Base-by-base conservation (phyloP, 805 yeast genomes). In the Geotrichum ghanense region DNA sequence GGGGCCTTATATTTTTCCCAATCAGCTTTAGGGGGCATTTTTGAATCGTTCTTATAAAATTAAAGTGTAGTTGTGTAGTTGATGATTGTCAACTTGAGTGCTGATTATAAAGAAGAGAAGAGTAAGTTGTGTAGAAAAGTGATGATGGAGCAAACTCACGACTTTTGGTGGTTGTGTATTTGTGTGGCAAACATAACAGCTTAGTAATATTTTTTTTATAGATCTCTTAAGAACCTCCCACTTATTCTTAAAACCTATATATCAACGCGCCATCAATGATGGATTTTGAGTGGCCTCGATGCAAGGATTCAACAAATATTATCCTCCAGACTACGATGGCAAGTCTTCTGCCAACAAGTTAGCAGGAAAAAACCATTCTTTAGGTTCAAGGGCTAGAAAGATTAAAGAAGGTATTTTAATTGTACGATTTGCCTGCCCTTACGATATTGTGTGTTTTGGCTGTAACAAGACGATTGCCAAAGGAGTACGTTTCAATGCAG, bases 1-100 rank as follows among this genome's bases (percentile, higher is more conserved):
- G 95, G 95, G 45, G 92, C 83, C 63, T 80, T 82, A 68, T 86
- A 87, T 65, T 92, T 92, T 63, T 94, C 99, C 99, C 99, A 92
- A 66, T 92, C 95, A 48, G 88, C 92, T 72, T 88, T 92, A 56
- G 97, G 95, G 51, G 97, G 89, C 97, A 89, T 89, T 53, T 10
- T 35, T 16, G n/a, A n/a, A n/a, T n/a, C n/a, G n/a, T n/a, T n/a
- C n/a, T n/a, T n/a, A n/a, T n/a, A n/a, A n/a, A n/a, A 35, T 35
- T 20, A 35, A 35, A 9, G 7, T 9, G 17, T 35, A 10, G 10
- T 16, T 20, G 17, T 10, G 16, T 9, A 9, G 22, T 16, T 9
- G 7, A 35, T 16, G 41, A 10, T 10, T 16, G 22, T 9, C 9
- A 16, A 19, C 16, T 35, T 10, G 17, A 35, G 7, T 35, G 10